These are phyloP conservation scores for Cynara cardunculus DNA, from an alignment of 129 eudicot species.

Conservation along the genomic window DNA sequence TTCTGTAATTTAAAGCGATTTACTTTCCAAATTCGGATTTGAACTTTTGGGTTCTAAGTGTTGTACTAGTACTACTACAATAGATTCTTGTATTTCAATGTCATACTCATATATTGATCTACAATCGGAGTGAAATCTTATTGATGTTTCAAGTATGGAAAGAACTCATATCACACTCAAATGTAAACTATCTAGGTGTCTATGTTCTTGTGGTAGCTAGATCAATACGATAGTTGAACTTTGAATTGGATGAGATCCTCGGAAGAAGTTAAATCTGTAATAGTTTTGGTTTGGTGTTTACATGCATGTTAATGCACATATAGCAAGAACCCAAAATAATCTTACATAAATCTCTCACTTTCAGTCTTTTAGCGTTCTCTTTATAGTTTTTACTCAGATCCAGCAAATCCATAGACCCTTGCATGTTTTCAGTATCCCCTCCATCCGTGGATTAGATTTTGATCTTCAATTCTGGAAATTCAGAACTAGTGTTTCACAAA, in stretches of 20 bases:
- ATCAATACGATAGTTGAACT: neutral
- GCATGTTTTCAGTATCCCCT: neutral
- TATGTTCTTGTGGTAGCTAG: neutral
- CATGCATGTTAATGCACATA: constrained; percentile 3
- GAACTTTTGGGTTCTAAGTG: neutral
- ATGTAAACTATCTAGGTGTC: neutral
- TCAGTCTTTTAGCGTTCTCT: neutral
- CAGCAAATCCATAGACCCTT: neutral
- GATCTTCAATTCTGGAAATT: neutral
- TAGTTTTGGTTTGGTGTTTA: neutral
- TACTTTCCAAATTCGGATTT: neutral
- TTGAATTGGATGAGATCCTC: neutral
- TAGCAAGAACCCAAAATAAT: neutral
- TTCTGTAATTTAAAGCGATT: neutral
- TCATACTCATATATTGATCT: neutral
- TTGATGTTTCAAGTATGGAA: neutral
- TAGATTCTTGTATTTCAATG: neutral
- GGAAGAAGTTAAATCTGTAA: neutral
- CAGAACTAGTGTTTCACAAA: neutral
- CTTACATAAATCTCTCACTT: neutral
- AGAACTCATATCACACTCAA: neutral
- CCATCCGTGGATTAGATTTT: neutral
- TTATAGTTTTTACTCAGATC: neutral
- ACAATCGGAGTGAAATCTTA: neutral
- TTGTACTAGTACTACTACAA: neutral